Evolutionary conservation across 2,329 filamentous ascomycete genomes (phyloP).

Genomic region (Arthrobotrys sphaeroides): DNA sequence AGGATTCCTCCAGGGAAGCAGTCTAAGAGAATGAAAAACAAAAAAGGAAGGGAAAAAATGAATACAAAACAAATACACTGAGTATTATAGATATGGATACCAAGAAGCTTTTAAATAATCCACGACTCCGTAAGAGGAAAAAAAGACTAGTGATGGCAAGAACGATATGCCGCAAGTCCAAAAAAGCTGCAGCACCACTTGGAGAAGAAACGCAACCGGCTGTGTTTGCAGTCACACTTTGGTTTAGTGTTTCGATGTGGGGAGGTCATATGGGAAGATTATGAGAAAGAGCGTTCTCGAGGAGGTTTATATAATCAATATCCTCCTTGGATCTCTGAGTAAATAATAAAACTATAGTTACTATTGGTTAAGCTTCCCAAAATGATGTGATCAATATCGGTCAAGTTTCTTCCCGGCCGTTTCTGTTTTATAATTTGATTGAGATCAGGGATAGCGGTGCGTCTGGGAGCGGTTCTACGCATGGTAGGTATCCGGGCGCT

Average conservation of each 20-base stretch:
- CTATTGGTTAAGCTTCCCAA: neutral
- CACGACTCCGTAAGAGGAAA: neutral
- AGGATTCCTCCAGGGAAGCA: neutral
- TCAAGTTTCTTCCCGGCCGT: constrained; percentile 11
- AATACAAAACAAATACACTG: neutral
- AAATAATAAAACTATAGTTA: neutral
- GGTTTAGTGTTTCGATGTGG: neutral
- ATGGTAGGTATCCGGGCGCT: neutral
- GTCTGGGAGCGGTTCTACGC: neutral
- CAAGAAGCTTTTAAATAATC: no score
- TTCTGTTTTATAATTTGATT: constrained; percentile 26
- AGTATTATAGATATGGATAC: neutral
- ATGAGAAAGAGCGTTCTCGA: neutral
- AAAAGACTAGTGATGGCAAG: neutral
- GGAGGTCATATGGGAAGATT: constrained; percentile 3
- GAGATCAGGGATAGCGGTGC: neutral
- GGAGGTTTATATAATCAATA: constrained; percentile 12
- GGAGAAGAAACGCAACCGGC: constrained; percentile 19
- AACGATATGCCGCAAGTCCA: constrained; percentile 30
- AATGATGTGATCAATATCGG: neutral
- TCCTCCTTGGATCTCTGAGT: neutral
- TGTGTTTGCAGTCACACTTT: constrained; percentile 12
- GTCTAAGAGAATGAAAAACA: neutral
- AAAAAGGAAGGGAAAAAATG: neutral
- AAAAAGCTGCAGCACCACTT: constrained; percentile 40